Evolutionary conservation across 768 basidiomycete genomes (phyloP).

Genomic region (Coprinopsis cinerea): DNA sequence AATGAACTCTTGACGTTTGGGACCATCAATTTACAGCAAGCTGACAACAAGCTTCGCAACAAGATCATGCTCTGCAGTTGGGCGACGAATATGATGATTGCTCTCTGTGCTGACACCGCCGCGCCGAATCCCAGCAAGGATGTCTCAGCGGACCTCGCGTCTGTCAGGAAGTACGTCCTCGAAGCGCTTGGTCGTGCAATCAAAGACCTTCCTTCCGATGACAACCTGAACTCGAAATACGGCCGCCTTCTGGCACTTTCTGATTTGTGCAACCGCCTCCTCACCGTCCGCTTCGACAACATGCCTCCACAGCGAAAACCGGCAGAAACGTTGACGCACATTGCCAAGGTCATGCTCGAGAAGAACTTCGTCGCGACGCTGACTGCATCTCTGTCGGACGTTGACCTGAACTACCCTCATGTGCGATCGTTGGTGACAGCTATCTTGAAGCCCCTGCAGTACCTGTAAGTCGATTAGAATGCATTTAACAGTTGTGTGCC

Average conservation of each 20-base stretch:
- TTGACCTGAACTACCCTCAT: slow-evolving; percentile 94
- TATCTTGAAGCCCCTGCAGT: slow-evolving; percentile 83
- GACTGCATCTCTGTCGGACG: slow-evolving; percentile 83
- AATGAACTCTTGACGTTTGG: slow-evolving; percentile 78
- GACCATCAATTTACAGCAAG: slow-evolving; percentile 60
- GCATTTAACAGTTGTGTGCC: background rate
- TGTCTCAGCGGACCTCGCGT: slow-evolving; percentile 67
- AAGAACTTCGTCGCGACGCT: slow-evolving; percentile 90
- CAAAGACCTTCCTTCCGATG: slow-evolving; percentile 64
- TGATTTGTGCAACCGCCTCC: slow-evolving; percentile 82
- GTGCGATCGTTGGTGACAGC: slow-evolving; percentile 81
- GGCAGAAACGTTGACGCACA: slow-evolving; percentile 78
- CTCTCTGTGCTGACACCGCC: slow-evolving; percentile 86
- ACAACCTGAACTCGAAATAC: slow-evolving; percentile 71
- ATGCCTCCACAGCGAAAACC: slow-evolving; percentile 42
- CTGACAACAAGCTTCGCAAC: slow-evolving; percentile 47
- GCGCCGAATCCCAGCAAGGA: slow-evolving; percentile 67
- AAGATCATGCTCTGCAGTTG: slow-evolving; percentile 68
- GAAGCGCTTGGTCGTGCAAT: slow-evolving; percentile 84
- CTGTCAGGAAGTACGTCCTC: slow-evolving; percentile 88
- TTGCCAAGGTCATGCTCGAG: slow-evolving; percentile 98
- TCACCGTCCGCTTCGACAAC: slow-evolving; percentile 70
- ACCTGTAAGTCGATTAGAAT: slow-evolving; percentile 67
- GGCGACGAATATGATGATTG: slow-evolving; percentile 87
- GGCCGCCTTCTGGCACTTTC: slow-evolving; percentile 82